Base-by-base conservation (phyloP, 2,329 filamentous ascomycete species). In the Allantophomopsis cytisporea region DNA sequence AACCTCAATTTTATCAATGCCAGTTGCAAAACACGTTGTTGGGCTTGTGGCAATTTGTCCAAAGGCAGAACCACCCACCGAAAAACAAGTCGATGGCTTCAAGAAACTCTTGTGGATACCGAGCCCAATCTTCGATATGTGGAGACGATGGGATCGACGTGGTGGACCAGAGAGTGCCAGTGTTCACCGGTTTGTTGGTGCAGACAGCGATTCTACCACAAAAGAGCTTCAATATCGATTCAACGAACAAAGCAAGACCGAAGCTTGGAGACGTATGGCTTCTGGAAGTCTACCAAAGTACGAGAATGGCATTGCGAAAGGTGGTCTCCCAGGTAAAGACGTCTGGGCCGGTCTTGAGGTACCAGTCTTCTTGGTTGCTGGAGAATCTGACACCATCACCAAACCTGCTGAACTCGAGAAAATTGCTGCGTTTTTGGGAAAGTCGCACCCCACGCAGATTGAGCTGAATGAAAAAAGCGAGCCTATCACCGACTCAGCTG, bases 1-100 rank as follows among this genome's bases (percentile, higher is more conserved):
- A 58, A 49, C 54, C 45, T 74, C 69, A 2, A 59, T 68, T 1
- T 62, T 76, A 42, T 63, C 59, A 16, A 64, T 65, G 18, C 56
- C 63, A 1, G 51, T 85, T n/a, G 65, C 72, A 23, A 59, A 76
- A 8, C 66, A 83, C 51, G 70, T 93, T n/a, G 61, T 78, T 36
- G 87, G 84, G 1, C 55, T 95, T 6, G 65, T 95, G 21, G 85
- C 78, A 3, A 79, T 96, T 17, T 95, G 87, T 46, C 89, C 91
- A 2, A 66, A 76, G 20, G 72, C 83, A 4, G 70, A 71, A 0
- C 76, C 84, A 2, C 72, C 73, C 1, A 66, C 66, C 13, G 63
- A 73, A 42, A 53, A 70, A 16, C 60, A 74, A 47, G 63, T 68
- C 3, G 57, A 63, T 6, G 57, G 59, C 5, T 65, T 76, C 37